phyloP scores from a whole-genome alignment of 768 basidiomycete genomes.

The Suillus fuscotomentosus region DNA sequence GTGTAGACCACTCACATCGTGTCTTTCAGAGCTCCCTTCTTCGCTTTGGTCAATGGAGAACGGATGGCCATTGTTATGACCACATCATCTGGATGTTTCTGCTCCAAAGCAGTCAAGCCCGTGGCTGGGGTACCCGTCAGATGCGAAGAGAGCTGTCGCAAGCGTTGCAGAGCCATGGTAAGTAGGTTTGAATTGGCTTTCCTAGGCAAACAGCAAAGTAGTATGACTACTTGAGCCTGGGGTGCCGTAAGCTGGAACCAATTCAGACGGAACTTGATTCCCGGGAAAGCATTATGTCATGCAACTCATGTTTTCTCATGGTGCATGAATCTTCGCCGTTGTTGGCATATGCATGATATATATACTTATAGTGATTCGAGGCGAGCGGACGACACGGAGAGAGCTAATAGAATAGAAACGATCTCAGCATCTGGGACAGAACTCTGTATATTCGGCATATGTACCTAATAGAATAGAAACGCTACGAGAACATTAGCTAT shows the following conservation, averaged over 20 bases:
- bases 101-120: constrained; percentile 52
- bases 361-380: too few relatives aligned
- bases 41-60: constrained; percentile 73
- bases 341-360: too few relatives aligned
- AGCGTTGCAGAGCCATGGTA: constrained; percentile 50
- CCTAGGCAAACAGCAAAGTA: background rate
- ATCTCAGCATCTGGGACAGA: too few relatives aligned
- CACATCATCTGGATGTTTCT: constrained; percentile 70
- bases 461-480: too few relatives aligned
- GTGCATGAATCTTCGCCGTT: too few relatives aligned
- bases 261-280: background rate
- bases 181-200: constrained; percentile 6
- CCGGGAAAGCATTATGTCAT: background rate
- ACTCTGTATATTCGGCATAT: too few relatives aligned
- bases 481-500: too few relatives aligned
- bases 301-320: too few relatives aligned
- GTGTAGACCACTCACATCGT: constrained; percentile 43
- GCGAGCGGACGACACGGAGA: too few relatives aligned
- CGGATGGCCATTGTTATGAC: constrained; percentile 82
- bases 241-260: background rate
- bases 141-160: constrained; percentile 66
- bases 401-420: too few relatives aligned
- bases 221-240: background rate
- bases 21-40: constrained; percentile 75
- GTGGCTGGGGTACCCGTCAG: constrained; percentile 37